Percentiles rank a stretch among this genome's conserved stretches.
These are phyloP conservation scores for Coniosporium apollinis DNA, from an alignment of 495 filamentous ascomycete genomes.

Conservation along the genomic window DNA sequence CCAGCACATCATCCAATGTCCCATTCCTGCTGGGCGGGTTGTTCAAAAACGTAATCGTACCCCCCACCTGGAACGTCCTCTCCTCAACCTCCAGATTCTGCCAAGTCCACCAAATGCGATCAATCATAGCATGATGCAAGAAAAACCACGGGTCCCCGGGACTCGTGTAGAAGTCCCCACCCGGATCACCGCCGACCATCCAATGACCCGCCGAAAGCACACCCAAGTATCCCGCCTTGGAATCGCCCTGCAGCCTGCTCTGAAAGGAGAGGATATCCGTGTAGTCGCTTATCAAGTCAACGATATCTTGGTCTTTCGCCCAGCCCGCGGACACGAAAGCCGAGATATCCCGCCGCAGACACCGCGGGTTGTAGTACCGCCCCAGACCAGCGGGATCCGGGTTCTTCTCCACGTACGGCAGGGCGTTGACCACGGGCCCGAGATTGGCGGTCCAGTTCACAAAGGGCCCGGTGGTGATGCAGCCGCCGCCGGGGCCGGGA, in stretches of 20 bases:
- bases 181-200: constrained; percentile 42
- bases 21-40: constrained; percentile 30
- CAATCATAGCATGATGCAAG: constrained; percentile 53
- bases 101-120: constrained; percentile 56
- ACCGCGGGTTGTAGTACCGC: constrained; percentile 49
- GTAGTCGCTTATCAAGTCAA: constrained; percentile 29
- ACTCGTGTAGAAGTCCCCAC: constrained; percentile 40
- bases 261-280: constrained; percentile 35
- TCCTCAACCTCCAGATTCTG: constrained; percentile 37
- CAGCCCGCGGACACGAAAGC: constrained; percentile 27
- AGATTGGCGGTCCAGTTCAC: constrained; percentile 15
- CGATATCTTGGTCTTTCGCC: constrained; percentile 33
- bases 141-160: constrained; percentile 53
- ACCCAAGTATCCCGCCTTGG: constrained; percentile 31
- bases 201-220: constrained; percentile 50
- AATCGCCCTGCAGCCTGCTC: constrained; percentile 32
- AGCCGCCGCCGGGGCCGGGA: constrained; percentile 17
- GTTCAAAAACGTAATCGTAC: constrained; percentile 42
- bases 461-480: constrained; percentile 18
- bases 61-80: constrained; percentile 28
- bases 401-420: constrained; percentile 7
- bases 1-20: constrained; percentile 28
- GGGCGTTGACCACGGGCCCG: constrained; percentile 15
- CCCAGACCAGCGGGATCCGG: constrained; percentile 14
- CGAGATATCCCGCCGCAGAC: constrained; percentile 48